Evolutionary conservation across 1,284 basidiomycete genomes (phyloP).

Genomic region (Fistulina hepatica): DNA sequence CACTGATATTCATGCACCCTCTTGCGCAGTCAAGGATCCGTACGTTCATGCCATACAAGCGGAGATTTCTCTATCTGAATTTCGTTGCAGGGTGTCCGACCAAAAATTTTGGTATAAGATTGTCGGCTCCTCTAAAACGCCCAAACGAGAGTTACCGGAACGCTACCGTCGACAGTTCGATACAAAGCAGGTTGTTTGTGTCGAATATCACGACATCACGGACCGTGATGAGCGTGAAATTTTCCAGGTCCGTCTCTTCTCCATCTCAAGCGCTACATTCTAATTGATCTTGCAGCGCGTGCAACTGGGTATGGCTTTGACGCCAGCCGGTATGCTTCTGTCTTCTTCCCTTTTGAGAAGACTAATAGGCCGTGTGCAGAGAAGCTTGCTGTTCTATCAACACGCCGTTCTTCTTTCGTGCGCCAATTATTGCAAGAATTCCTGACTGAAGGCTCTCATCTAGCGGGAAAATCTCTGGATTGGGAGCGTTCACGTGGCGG

Average conservation of each 20-base stretch:
- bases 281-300: conserved; percentile 38
- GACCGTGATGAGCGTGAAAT: conserved; percentile 59
- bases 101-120: conserved; percentile 46
- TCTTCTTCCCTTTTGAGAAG: too few species aligned
- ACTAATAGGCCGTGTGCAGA: too few species aligned
- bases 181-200: conserved; percentile 61
- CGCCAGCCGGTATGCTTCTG: too few species aligned
- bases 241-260: conserved; percentile 42
- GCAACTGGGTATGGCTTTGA: conserved; percentile 70
- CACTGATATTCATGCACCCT: conserved; percentile 32
- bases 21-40: conserved; percentile 41
- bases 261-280: not conserved
- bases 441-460: conserved; percentile 28
- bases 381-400: conserved; percentile 53
- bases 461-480: conserved; percentile 33
- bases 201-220: conserved; percentile 55
- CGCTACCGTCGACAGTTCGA: conserved; percentile 42
- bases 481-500: conserved; percentile 51
- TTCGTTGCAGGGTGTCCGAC: conserved; percentile 24
- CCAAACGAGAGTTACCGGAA: conserved; percentile 33
- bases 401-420: conserved; percentile 41
- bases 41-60: conserved; percentile 23
- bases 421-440: conserved; percentile 38
- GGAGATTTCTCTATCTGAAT: not conserved
- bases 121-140: conserved; percentile 9